phyloP scores from a whole-genome alignment of 2,329 filamentous ascomycete species.

The Stachybotrys elegans region DNA sequence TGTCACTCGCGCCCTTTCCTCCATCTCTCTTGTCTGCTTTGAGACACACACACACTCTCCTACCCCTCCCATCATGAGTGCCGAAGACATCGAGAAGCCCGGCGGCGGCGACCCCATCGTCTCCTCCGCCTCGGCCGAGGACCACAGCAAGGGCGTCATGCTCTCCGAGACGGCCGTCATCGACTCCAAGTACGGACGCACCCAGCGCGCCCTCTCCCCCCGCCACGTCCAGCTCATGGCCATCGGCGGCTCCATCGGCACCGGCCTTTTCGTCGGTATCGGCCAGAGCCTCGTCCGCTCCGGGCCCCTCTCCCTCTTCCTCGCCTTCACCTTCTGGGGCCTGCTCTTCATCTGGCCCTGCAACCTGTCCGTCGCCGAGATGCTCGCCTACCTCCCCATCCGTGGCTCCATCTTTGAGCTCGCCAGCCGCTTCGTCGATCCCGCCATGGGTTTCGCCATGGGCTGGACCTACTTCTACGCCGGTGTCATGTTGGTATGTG shows the following conservation, averaged over 20 bases:
- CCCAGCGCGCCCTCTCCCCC: slow-evolving; percentile 44
- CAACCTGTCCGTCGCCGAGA: slow-evolving; percentile 23
- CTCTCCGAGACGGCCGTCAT: background rate
- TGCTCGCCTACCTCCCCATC: slow-evolving; percentile 1
- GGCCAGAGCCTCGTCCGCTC: slow-evolving; percentile 52
- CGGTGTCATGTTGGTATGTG: slow-evolving; percentile 26
- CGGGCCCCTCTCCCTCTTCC: slow-evolving; percentile 51
- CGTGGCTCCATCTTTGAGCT: background rate
- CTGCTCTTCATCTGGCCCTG: slow-evolving; percentile 45
- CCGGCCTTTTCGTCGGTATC: slow-evolving; percentile 55
- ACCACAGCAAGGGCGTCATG: background rate
- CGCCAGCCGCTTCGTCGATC: slow-evolving; percentile 5
- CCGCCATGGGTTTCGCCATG: background rate
- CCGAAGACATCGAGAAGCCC: too few species aligned
- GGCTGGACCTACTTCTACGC: slow-evolving; percentile 25
- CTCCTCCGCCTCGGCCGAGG: background rate
- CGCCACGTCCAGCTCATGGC: slow-evolving; percentile 64
- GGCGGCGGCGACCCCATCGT: too few species aligned
- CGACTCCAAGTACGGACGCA: background rate
- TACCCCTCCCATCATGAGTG: too few species aligned
- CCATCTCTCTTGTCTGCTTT: too few species aligned
- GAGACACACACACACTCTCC: too few species aligned
- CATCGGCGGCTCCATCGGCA: slow-evolving; percentile 51
- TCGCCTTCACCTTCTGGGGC: slow-evolving; percentile 49
- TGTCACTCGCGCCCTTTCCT: too few species aligned